phyloP scores from a whole-genome alignment of 768 basidiomycete genomes.

The Mycena latifolia region DNA sequence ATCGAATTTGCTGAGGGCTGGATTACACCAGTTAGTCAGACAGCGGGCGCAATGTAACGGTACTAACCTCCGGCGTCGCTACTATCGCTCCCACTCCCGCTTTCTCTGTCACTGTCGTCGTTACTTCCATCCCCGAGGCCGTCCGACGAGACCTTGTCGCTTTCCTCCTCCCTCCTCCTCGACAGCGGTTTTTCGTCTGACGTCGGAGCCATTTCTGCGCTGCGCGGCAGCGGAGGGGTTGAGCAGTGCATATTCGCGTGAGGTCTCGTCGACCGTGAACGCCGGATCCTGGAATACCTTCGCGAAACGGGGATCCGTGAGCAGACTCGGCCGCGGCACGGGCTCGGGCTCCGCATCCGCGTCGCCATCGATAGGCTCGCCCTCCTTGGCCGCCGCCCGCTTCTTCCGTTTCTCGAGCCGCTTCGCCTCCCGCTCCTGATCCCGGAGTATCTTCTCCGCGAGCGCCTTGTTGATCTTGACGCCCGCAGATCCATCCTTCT shows the following conservation, averaged over 20 bases:
- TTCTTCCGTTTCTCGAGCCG: constrained; percentile 66
- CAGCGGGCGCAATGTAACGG: constrained; percentile 8
- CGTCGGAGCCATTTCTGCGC: constrained; percentile 51
- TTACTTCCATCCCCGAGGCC: constrained; percentile 58
- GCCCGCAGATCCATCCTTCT: constrained; percentile 66
- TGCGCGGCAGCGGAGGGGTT: constrained; percentile 87
- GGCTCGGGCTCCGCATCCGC: constrained; percentile 38
- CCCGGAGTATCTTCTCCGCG: constrained; percentile 84
- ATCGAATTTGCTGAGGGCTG: constrained; percentile 65
- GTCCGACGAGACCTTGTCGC: constrained; percentile 75
- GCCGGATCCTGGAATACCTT: constrained; percentile 92
- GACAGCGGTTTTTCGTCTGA: constrained; percentile 78
- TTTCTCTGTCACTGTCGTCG: constrained; percentile 60
- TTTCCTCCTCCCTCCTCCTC: constrained; percentile 93
- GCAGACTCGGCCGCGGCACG: constrained; percentile 56
- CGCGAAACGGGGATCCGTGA: constrained; percentile 90
- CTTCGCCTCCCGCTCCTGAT: constrained; percentile 71
- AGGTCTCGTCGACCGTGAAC: constrained; percentile 91
- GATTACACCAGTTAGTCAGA: constrained; percentile 4
- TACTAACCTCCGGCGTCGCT: constrained; percentile 68
- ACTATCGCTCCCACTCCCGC: constrained; percentile 54
- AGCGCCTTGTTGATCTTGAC: constrained; percentile 85
- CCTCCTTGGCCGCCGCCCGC: constrained; percentile 55
- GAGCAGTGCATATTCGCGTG: constrained; percentile 90
- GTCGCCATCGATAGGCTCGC: constrained; percentile 52